Conservation (phyloP, 441 rosid genomes). For the Rhodomyrtus psidioides region DNA sequence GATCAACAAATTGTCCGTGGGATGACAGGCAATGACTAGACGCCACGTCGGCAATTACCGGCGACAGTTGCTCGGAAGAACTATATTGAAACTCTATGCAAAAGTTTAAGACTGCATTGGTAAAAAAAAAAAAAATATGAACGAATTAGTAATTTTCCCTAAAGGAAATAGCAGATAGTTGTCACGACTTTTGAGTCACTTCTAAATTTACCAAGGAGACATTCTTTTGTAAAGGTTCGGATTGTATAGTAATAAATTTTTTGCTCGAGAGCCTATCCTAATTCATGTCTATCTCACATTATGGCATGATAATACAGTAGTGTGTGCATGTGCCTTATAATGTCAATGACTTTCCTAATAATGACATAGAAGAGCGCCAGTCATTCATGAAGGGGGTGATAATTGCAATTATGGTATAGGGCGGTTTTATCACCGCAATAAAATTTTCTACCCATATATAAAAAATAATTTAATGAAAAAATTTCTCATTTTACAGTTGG, state of each 20-base stretch:
- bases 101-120: fast-evolving
- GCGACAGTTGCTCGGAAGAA: fast-evolving
- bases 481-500: too few relatives aligned
- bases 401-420: neutral
- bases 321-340: neutral
- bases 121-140: fast-evolving
- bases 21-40: fast-evolving
- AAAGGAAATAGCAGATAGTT: neutral
- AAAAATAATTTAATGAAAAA: too few relatives aligned
- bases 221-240: neutral
- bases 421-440: neutral
- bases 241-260: neutral
- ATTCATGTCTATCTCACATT: neutral
- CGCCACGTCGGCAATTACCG: fast-evolving
- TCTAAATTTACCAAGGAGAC: neutral
- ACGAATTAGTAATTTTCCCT: neutral
- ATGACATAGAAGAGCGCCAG: neutral
- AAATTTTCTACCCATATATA: neutral
- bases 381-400: neutral
- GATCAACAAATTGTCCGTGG: neutral
- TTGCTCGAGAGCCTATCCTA: neutral
- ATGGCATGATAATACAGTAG: neutral
- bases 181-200: neutral
- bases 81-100: fast-evolving
- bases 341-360: neutral